Evolutionary conservation across 176 grass and related monocot genomes (phyloP), one percentile per base, ranked within the genome.

Genomic region (Carex cristatella): DNA sequence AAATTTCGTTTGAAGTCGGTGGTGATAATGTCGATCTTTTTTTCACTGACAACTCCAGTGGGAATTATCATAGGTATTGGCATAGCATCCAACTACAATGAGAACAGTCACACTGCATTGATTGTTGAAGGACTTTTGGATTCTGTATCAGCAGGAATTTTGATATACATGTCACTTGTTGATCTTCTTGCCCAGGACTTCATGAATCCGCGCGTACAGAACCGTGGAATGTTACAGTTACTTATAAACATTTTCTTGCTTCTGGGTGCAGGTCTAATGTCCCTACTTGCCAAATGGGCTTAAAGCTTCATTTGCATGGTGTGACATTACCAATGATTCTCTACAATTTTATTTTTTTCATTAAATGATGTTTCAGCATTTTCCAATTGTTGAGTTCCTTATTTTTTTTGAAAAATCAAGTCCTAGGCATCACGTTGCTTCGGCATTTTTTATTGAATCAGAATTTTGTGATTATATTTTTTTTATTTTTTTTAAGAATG

Each of bases 111-210:
- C 0, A 91, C 86, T 3, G 86, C 89, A 2, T 85, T 97, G 3
- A 18, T 91, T 7, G 89, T 94, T 0, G 88, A 97, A 81, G 94
- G 91, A 0, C 0, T 88, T 5, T 86, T 97, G 71, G 88, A 97
- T 79, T 88, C 94, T 12, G 89, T 81, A 2, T 86, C 89, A 0
- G 84, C 87, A 0, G 94, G 91, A 44, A 97, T 94, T 86, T 81
- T 97, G 0, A 8, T 97, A 2, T 97, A 95, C 83, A 95, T 93
- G 89, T 85, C 91, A 10, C 91, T 95, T 4, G 87, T 95, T 0
- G 89, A 93, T 83, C 91, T 97, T 42, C 91, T 94, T 1, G 91
- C 91, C 0, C 85, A 90, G 70, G 94, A 94, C 72, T 97, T 97
- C 59, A 93, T 90, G 87, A 91, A 91, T 87, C 88, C 91, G 0